phyloP scores from a whole-genome alignment of 169 alveolate genomes.

The Theileria annulata region DNA sequence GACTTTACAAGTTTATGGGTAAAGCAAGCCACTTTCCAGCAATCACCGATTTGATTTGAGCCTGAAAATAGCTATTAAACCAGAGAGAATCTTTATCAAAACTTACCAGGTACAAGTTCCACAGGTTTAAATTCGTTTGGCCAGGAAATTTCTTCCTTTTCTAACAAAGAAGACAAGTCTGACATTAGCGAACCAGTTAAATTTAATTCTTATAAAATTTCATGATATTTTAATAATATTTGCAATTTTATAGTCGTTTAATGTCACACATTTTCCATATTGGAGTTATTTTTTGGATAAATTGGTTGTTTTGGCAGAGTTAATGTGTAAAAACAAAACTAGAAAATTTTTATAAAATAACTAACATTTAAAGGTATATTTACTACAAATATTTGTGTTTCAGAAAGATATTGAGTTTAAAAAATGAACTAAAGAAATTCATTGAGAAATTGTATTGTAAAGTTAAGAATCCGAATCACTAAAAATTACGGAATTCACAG shows the following conservation, averaged over 20 bases:
- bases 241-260: not conserved
- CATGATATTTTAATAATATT: not conserved
- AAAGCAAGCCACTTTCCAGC: slow-evolving; percentile 28
- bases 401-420: not conserved
- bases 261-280: not conserved
- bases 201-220: not conserved
- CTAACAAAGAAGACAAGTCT: slow-evolving; percentile 7
- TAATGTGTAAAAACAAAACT: not conserved
- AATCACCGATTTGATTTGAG: slow-evolving; percentile 22
- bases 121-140: slow-evolving; percentile 14
- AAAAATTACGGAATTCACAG: slow-evolving; percentile 50
- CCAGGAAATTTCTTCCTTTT: slow-evolving; percentile 21
- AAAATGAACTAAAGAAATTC: not conserved
- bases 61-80: slow-evolving; percentile 13
- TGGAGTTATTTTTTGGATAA: not conserved
- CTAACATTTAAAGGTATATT: too few species aligned
- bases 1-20: not conserved
- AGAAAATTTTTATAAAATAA: too few species aligned
- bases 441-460: not conserved
- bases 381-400: not conserved
- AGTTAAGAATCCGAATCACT: slow-evolving; percentile 52
- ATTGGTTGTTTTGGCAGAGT: not conserved
- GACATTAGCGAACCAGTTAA: not conserved
- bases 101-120: slow-evolving; percentile 11
- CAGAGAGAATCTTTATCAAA: not conserved